Evolutionary conservation across 202 grass and related monocot species (phyloP).

Genomic region (Sporobolus alterniflorus): DNA sequence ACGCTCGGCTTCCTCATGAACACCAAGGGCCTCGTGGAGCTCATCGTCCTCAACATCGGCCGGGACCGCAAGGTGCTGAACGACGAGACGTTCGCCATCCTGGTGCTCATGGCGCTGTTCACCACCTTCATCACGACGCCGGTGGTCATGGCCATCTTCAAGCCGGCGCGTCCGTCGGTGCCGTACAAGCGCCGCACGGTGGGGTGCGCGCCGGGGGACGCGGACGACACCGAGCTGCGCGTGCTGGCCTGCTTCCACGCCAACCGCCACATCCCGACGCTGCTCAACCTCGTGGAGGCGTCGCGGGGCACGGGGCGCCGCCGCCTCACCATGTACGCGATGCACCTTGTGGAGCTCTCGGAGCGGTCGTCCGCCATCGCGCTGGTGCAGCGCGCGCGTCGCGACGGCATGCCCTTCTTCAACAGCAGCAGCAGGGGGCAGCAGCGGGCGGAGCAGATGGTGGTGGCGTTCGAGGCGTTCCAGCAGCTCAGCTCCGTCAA

Average conservation of each 20-base stretch:
- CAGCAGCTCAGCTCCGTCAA: slow-evolving; percentile 69
- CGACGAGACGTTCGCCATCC: slow-evolving; percentile 78
- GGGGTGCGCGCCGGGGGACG: slow-evolving; percentile 31
- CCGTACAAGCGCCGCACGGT: slow-evolving; percentile 81
- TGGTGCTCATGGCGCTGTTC: slow-evolving; percentile 92
- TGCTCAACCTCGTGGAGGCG: slow-evolving; percentile 84
- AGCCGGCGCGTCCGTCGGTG: slow-evolving; percentile 51
- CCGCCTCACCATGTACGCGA: slow-evolving; percentile 70
- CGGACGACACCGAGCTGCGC: slow-evolving; percentile 48
- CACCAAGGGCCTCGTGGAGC: slow-evolving; percentile 97
- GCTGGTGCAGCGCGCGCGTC: slow-evolving; percentile 63
- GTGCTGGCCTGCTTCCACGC: slow-evolving; percentile 79
- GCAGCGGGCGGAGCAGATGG: slow-evolving; percentile 53
- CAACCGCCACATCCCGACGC: slow-evolving; percentile 65
- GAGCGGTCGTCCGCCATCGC: slow-evolving; percentile 78
- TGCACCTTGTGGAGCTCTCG: slow-evolving; percentile 89
- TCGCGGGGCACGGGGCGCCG: slow-evolving; percentile 53
- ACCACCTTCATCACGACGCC: slow-evolving; percentile 94
- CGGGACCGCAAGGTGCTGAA: slow-evolving; percentile 83
- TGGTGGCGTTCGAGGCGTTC: slow-evolving; percentile 84
- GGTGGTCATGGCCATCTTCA: slow-evolving; percentile 81
- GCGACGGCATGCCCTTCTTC: slow-evolving; percentile 76
- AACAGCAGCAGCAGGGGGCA: slow-evolving; percentile 42
- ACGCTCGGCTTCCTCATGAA: slow-evolving; percentile 91
- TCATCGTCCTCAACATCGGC: slow-evolving; percentile 94